Evolutionary conservation across 2,329 filamentous ascomycete species (phyloP), one percentile per base, ranked within the genome.

Genomic region (Hypoxylon sp.): DNA sequence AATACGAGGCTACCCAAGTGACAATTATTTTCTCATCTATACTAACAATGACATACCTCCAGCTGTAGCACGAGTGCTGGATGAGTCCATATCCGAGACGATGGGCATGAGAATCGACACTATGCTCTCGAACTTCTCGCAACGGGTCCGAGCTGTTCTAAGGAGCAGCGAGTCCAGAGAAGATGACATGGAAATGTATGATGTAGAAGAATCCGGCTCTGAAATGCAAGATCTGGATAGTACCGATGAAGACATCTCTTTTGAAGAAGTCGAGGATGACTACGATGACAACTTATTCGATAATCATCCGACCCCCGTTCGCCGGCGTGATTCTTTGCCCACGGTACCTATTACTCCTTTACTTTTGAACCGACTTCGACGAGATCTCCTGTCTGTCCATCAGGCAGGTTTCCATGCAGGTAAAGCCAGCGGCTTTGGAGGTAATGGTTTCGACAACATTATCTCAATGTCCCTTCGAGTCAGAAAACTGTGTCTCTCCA

Each of bases 371-470:
- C 80, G 83, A n/a, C 81, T 93, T 59, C 83, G 84, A 45, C 76
- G 77, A 6, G 93, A 95, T 75, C 83, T 97, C 7, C 82, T 81
- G 41, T 78, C 79, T 21, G 88, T 86, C 2, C 90, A 89, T 73
- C 72, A 81, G 1, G 87, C 89, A 1, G 93, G 93, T 0, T 92
- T 93, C 78, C 90, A 86, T 67, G 83, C 95, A 28, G 92, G 90
- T 1, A 81, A 90, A 32, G 77, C 91, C 10, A 84, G 84, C 11
- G 81, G 84, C 17, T 80, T 89, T 17, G 76, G 75, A 28, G 71
- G 76, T 2, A 57, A 72, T 1, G 77, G 84, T 23, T 75, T 81
- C 1, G 80, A 80, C 10, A 84, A 81, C 64, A 82, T 86, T 2
- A 78, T 96, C 17, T 89, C 88, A 3, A 79, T 96, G 1, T 93